Base-by-base conservation (phyloP, 768 basidiomycete species). In the Termitomyces sp. region DNA sequence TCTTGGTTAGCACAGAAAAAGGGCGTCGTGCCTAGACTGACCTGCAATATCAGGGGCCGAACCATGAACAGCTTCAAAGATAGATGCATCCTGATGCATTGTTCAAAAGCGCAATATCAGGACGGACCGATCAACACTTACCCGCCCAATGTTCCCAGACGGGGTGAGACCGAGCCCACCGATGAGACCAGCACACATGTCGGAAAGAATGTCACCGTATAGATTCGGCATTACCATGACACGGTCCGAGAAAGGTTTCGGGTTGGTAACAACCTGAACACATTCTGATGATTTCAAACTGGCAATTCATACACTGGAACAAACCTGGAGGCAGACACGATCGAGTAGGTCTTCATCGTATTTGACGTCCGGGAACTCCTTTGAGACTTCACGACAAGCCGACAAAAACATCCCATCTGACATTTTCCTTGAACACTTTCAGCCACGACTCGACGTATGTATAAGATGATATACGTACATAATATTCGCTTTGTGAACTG, bases 211-310 rank as follows among this genome's bases (percentile, higher is more conserved):
- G 70, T 94, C 94, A 67, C 89, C 92, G 64, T 92, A 95, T 57
- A 99, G 76, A 78, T 99, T 99, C 51, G 97, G 97, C 95, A 98
- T 98, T 62, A 99, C 97, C 96, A 99, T 98, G 60, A 99, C 96
- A 47, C 94, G 88, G 75, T 97, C 94, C 35, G 91, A 81, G 76
- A 86, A 99, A 7, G 97, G 97, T 63, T 73, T 77, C 22, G 97
- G 97, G 73, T 99, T 95, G 68, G 91, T 89, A 31, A 93, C 91
- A 64, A 98, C 82, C 86, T 94, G 18, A 40, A 23, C 1, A 57
- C 13, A 23, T 33, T 23, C 20, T 50, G 35, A 20, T 54, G 31
- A 54, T 42, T 29, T 31, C 33, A 18, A 22, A 36, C 9, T 35
- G 29, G 38, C 32, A 39, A 33, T 32, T 27, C 7, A 47, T 12